phyloP scores from a whole-genome alignment of 2,329 filamentous ascomycete genomes.

The Alternaria gansuensis region DNA sequence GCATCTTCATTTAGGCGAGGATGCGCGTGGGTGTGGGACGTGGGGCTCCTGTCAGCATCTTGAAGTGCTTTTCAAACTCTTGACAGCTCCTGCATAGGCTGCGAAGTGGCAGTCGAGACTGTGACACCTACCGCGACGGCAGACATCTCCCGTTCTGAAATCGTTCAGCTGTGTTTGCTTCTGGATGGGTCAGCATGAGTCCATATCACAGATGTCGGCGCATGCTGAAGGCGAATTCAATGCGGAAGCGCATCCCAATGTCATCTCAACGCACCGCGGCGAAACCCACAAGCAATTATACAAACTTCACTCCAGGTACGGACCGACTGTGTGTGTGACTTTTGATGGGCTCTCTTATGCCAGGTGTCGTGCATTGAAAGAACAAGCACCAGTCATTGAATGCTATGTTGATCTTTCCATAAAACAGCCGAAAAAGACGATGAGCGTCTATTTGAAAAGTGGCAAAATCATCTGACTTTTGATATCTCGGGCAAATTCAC shows the following conservation, averaged over 20 bases:
- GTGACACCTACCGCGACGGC: slow-evolving; percentile 23
- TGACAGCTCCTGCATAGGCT: slow-evolving; percentile 19
- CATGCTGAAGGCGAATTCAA: not conserved
- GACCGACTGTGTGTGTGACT: slow-evolving; percentile 41
- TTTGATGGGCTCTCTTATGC: slow-evolving; percentile 44
- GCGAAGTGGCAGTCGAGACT: slow-evolving; percentile 20
- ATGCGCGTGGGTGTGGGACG: slow-evolving; percentile 5
- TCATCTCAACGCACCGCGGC: slow-evolving; percentile 40
- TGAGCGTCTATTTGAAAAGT: slow-evolving; percentile 29
- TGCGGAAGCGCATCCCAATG: slow-evolving; percentile 29
- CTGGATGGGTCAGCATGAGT: not conserved
- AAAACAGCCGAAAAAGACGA: slow-evolving; percentile 27
- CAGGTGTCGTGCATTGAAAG: slow-evolving; percentile 36
- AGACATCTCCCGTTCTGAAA: slow-evolving; percentile 4
- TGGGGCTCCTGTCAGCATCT: slow-evolving; percentile 23
- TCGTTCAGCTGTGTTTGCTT: slow-evolving; percentile 9
- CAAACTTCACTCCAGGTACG: slow-evolving; percentile 39
- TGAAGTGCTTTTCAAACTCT: slow-evolving; percentile 27
- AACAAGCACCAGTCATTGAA: slow-evolving; percentile 39
- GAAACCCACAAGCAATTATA: slow-evolving; percentile 36
- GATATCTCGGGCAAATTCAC: slow-evolving; percentile 57
- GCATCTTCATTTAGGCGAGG: slow-evolving; percentile 9
- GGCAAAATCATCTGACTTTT: slow-evolving; percentile 36
- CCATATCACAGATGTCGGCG: slow-evolving; percentile 2
- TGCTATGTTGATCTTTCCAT: slow-evolving; percentile 38